Percentiles rank a stretch among this genome's conserved stretches.
Evolutionary conservation across 2,329 filamentous ascomycete genomes (phyloP).

Genomic region (Pyricularia grisea): DNA sequence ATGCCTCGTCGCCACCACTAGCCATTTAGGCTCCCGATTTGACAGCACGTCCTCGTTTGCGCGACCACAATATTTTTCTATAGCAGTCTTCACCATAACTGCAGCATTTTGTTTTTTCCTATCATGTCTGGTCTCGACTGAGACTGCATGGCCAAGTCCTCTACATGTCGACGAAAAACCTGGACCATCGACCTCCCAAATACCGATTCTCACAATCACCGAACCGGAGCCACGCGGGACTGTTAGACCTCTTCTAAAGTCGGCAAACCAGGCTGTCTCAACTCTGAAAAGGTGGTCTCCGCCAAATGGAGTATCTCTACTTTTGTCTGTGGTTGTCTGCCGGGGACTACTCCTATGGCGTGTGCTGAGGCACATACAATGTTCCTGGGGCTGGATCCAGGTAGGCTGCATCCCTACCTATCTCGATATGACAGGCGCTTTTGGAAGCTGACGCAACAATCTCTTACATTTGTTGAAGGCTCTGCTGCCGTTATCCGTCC

Average conservation of each 20-base stretch:
- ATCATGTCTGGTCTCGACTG: not conserved
- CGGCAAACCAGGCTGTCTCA: not conserved
- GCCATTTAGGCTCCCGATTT: not conserved
- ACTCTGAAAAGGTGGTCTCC: not conserved
- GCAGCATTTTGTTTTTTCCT: not conserved
- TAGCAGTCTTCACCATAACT: not conserved
- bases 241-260: not conserved
- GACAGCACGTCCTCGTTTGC: not conserved
- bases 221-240: not conserved
- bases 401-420: not conserved
- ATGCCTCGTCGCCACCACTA: slow-evolving; percentile 1
- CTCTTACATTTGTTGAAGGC: not conserved
- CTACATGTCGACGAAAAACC: not conserved
- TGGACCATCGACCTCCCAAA: not conserved
- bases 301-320: not conserved
- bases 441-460: not conserved
- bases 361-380: not conserved
- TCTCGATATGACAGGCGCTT: too few species aligned
- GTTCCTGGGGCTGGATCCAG: slow-evolving; percentile 1
- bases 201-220: not conserved
- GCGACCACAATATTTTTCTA: not conserved
- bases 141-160: not conserved
- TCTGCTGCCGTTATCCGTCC: not conserved
- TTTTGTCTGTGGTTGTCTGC: not conserved
- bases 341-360: slow-evolving; percentile 1